Evolutionary conservation across 352 stramenopile species (phyloP), one percentile per base, ranked within the genome.

Genomic region (Phytophthora sp.): DNA sequence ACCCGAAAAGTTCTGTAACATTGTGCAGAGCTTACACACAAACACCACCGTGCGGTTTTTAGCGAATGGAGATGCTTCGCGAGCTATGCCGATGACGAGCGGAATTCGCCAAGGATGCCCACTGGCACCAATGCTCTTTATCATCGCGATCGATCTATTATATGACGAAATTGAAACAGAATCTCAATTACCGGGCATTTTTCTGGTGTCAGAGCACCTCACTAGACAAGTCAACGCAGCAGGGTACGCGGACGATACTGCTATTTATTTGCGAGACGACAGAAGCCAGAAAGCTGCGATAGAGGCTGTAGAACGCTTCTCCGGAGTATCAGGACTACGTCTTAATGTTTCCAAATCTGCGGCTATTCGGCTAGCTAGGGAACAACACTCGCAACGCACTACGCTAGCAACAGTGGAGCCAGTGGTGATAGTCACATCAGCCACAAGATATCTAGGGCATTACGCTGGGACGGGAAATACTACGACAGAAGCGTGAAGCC

Each of bases 171-270:
- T 42, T n/a, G n/a, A n/a, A n/a, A n/a, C n/a, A n/a, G 38, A 6
- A 17, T 17, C 38, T 17, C 13, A 26, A 13, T 7, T 48, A 0
- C 1, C n/a, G 5, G 24, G 41, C 18, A 20, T 48, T 28, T 6
- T 5, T 1, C n/a, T 13, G 9, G 8, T 3, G 5, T 3, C 0
- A 17, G 42, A 6, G 26, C 3, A n/a, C 4, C 21, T 48, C 10
- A 10, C 9, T 3, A 11, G 11, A 2, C 44, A 27, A 28, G 15
- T 57, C 17, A 18, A 18, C 5, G 35, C 41, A 5, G 49, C 23
- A 11, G 49, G 35, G 1, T 57, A 48, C 10, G 35, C 49, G 10
- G 49, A 57, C n/a, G 49, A 57, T 10, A 57, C 49, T 3, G 24
- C 35, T 2, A 38, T 57, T 2, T 57, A 57, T 20, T 11, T 34